phyloP scores from a whole-genome alignment of 306 rosid genomes.

The Quercus glauca region DNA sequence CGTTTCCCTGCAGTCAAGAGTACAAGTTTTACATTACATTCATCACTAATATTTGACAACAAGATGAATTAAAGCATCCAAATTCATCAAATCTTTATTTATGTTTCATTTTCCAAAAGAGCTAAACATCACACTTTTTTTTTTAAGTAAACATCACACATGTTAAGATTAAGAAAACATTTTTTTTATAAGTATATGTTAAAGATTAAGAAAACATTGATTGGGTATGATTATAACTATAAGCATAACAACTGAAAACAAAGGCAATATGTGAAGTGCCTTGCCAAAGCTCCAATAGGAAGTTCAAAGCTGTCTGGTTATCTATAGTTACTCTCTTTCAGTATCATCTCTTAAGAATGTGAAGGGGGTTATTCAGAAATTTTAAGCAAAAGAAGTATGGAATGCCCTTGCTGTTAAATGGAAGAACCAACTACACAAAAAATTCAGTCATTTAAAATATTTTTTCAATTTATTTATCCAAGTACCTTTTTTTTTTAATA shows the following conservation, averaged over 20 bases:
- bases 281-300: neutral
- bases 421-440: neutral
- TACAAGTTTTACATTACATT: neutral
- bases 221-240: neutral
- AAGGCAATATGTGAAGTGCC: too few species aligned
- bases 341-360: neutral
- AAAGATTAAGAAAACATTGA: neutral
- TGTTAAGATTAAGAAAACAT: neutral
- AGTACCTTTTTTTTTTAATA: too few species aligned
- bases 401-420: neutral
- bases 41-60: neutral
- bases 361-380: neutral
- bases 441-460: neutral
- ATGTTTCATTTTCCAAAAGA: neutral
- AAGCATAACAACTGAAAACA: neutral
- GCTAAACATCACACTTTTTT: too few species aligned
- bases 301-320: neutral
- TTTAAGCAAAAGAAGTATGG: neutral
- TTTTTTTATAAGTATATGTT: too few species aligned
- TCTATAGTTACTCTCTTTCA: neutral
- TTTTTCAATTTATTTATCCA: neutral
- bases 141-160: neutral
- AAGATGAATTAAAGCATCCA: neutral
- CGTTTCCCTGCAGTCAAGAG: slow-evolving; percentile 42
- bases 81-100: neutral